Base-by-base conservation (phyloP, 129 eudicot genomes). In the Calendula officinalis region DNA sequence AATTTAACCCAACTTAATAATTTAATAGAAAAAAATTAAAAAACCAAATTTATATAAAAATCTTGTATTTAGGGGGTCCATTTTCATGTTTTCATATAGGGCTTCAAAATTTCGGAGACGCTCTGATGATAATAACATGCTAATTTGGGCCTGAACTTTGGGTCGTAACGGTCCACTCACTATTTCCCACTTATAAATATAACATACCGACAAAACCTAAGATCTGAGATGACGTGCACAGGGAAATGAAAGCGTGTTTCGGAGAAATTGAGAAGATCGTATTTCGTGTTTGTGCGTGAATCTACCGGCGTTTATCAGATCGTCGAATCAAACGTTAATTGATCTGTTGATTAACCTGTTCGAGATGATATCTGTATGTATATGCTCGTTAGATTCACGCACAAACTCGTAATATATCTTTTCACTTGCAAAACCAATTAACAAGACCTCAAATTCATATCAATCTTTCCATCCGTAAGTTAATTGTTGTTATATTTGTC, bases 271-370 rank as follows among this genome's bases (percentile, higher is more conserved):
- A 16, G 70, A 64, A 48, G 36, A 66, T 10, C 60, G 8, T 66
- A 50, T 66, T 49, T 66, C 49, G 70, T 5, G 70, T 66, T 66
- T 66, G 70, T 37, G 70, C 70, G 70, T 66, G 70, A 50, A 66
- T 39, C 60, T 66, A 66, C 49, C 27, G 4, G 37, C 37, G 16
- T 22, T 13, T 8, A 47, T 37, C 56, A 30, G 47, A 22, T 59
- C 9, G 33, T 50, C 32, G 5, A 27, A 17, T 61, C 67, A 27
- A 42, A 1, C 30, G 16, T 42, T 12, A 38, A 22, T 60, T 12
- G 51, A 22, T 60, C 15, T 16, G 10, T 41, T 15, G 7, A 17
- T 27, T 27, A n/a, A 11, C 1, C 46, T 58, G 38, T 30, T 59
- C 4, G 57, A 22, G 1, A 22, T 22, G 30, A 22, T 22, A 22